Conservation (phyloP, 768 basidiomycete species). For the Ramaria sp. region DNA sequence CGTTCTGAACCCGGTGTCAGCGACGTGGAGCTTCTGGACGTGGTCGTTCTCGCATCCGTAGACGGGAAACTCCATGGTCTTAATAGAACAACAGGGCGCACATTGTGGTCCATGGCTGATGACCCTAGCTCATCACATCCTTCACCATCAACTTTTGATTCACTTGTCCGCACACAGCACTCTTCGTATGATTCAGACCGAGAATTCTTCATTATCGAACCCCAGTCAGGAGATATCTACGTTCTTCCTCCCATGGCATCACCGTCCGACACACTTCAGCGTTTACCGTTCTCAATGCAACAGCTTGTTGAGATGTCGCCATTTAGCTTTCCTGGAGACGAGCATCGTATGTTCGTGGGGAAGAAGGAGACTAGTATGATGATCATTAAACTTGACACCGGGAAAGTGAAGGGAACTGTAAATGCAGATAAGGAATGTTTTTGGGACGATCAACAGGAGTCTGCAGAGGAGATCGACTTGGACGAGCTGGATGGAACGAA, state of each 20-base stretch:
- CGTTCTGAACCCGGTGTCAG: not conserved
- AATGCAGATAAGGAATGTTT: constrained; percentile 56
- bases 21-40: constrained; percentile 45
- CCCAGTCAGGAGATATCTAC: constrained; percentile 89
- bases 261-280: constrained; percentile 51
- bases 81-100: constrained; percentile 72
- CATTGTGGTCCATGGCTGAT: constrained; percentile 79
- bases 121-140: constrained; percentile 27
- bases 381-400: constrained; percentile 68
- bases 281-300: constrained; percentile 84
- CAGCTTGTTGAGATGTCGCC: constrained; percentile 86
- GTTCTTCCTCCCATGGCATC: constrained; percentile 56
- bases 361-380: constrained; percentile 81
- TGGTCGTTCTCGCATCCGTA: constrained; percentile 84
- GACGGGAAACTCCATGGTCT: constrained; percentile 94
- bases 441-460: constrained; percentile 45
- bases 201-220: constrained; percentile 90
- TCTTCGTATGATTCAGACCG: constrained; percentile 44
- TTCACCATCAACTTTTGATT: constrained; percentile 47
- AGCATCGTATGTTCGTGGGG: constrained; percentile 77
- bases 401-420: constrained; percentile 63
- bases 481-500: constrained; percentile 50
- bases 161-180: constrained; percentile 67
- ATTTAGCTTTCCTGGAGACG: constrained; percentile 67
- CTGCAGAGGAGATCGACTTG: constrained; percentile 36